Evolutionary conservation across 306 rosid species (phyloP).

Genomic region (Inga laurina): DNA sequence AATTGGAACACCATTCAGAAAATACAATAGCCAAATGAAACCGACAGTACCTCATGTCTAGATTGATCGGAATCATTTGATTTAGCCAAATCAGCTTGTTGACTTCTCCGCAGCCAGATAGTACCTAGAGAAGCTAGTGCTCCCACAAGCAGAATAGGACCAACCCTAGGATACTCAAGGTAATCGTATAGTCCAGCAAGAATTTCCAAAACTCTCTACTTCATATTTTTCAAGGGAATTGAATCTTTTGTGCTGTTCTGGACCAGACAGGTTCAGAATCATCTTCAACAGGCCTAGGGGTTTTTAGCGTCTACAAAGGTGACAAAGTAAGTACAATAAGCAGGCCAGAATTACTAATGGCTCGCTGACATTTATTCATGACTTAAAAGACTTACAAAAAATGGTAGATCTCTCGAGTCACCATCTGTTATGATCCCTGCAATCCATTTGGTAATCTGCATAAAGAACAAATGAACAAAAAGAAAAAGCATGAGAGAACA

Average conservation of each 20-base stretch:
- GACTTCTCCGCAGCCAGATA: slow-evolving; percentile 78
- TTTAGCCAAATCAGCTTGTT: slow-evolving; percentile 40
- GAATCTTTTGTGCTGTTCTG: slow-evolving; percentile 46
- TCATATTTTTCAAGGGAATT: slow-evolving; percentile 44
- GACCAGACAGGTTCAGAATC: slow-evolving; percentile 68
- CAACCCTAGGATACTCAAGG: slow-evolving; percentile 79
- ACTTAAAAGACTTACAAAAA: slow-evolving; percentile 58
- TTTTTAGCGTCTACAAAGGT: slow-evolving; percentile 59
- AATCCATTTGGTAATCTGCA: slow-evolving; percentile 77
- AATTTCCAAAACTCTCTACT: slow-evolving; percentile 42
- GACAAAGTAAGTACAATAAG: slow-evolving; percentile 2
- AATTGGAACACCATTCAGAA: neutral
- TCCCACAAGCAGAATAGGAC: slow-evolving; percentile 79
- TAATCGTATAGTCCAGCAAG: slow-evolving; percentile 48
- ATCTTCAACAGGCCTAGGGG: slow-evolving; percentile 77
- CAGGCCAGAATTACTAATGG: neutral
- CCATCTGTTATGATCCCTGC: slow-evolving; percentile 80
- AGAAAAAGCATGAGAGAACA: slow-evolving; percentile 13
- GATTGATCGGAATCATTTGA: slow-evolving; percentile 49
- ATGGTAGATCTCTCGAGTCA: slow-evolving; percentile 83
- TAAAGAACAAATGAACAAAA: neutral
- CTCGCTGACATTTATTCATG: neutral
- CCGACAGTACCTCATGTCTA: slow-evolving; percentile 47
- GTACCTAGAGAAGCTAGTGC: slow-evolving; percentile 73
- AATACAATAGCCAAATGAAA: slow-evolving; percentile 7